phyloP scores from a whole-genome alignment of 1,284 basidiomycete genomes.

The Ustilago loliicola region DNA sequence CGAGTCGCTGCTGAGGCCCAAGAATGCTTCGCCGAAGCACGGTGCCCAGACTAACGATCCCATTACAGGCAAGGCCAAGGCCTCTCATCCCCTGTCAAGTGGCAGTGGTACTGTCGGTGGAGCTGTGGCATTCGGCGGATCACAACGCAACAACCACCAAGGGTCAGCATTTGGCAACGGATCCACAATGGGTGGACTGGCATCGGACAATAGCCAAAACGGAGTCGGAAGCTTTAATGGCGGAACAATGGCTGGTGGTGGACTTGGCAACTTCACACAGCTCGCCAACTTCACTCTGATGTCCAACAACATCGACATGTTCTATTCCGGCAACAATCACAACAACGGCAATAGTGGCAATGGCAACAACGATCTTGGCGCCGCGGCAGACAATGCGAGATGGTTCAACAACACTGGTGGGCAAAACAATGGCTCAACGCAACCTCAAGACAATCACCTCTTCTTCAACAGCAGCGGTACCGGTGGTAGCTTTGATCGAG shows the following conservation, averaged over 20 bases:
- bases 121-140: neutral
- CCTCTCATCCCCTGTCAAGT: neutral
- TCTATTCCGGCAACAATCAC: slow-evolving; percentile 26
- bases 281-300: slow-evolving; percentile 40
- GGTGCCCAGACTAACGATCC: neutral
- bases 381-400: neutral
- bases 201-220: slow-evolving; percentile 2
- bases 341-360: slow-evolving; percentile 4
- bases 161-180: neutral
- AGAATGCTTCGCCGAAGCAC: slow-evolving; percentile 28
- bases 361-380: neutral
- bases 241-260: neutral
- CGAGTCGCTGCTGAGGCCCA: slow-evolving; percentile 45
- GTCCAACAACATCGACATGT: slow-evolving; percentile 37
- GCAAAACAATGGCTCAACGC: neutral
- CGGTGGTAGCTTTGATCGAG: slow-evolving; percentile 19
- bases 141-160: neutral
- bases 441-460: slow-evolving; percentile 5
- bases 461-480: slow-evolving; percentile 20
- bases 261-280: slow-evolving; percentile 22
- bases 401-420: slow-evolving; percentile 15
- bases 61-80: neutral
- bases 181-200: neutral
- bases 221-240: neutral
- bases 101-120: neutral